A percentile compares a stretch with the other conserved stretches of the same genome.
Conservation (phyloP, 2,329 filamentous ascomycete genomes). For the Arthroderma sp. region DNA sequence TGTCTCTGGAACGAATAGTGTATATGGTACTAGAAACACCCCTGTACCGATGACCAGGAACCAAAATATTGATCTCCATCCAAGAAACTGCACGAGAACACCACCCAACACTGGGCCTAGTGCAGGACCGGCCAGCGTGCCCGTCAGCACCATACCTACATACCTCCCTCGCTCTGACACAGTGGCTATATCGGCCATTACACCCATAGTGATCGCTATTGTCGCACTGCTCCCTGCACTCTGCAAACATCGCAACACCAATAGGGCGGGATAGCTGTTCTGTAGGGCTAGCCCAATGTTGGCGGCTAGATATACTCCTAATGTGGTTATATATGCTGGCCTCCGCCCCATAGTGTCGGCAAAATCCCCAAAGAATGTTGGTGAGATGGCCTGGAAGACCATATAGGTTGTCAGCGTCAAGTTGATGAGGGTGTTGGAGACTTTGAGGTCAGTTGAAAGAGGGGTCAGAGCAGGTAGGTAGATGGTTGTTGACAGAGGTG, state of each 20-base stretch:
- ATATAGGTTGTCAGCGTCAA: constrained; percentile 42
- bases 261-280: constrained; percentile 44
- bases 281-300: constrained; percentile 51
- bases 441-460: constrained; percentile 29
- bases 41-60: constrained; percentile 46
- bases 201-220: constrained; percentile 57
- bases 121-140: constrained; percentile 40
- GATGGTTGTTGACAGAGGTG: constrained; percentile 29
- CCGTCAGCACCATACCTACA: constrained; percentile 54
- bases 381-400: constrained; percentile 49
- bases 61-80: constrained; percentile 60
- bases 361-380: constrained; percentile 50
- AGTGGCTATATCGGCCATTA: constrained; percentile 60
- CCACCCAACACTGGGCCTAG: constrained; percentile 54
- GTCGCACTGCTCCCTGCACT: constrained; percentile 55
- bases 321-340: constrained; percentile 49
- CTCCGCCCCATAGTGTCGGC: constrained; percentile 49
- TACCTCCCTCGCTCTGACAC: constrained; percentile 60
- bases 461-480: constrained; percentile 33
- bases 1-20: constrained; percentile 45
- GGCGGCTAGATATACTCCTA: constrained; percentile 46
- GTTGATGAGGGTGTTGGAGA: constrained; percentile 36
- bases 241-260: constrained; percentile 52
- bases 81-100: constrained; percentile 49
- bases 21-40: constrained; percentile 43